phyloP scores from a whole-genome alignment of 768 basidiomycete species.

The Macrolepiota fuliginosa region DNA sequence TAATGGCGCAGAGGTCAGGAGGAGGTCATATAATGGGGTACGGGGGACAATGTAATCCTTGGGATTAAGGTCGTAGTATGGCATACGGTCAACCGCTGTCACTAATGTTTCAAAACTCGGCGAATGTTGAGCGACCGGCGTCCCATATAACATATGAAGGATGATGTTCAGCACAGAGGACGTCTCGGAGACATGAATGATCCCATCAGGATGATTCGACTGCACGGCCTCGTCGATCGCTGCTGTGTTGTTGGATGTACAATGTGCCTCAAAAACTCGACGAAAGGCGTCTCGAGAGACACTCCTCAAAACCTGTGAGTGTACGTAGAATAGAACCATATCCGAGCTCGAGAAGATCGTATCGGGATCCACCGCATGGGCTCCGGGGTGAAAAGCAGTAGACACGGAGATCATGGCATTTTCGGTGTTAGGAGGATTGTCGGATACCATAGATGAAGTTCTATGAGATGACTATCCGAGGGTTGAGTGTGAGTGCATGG shows the following conservation, averaged over 20 bases:
- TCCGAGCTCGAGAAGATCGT: conserved; percentile 50
- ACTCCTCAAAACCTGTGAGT: conserved; percentile 39
- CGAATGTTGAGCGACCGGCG: conserved; percentile 46
- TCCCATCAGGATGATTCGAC: conserved; percentile 30
- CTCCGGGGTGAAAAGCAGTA: conserved; percentile 22
- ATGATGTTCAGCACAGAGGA: conserved; percentile 49
- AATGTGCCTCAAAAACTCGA: conserved; percentile 18
- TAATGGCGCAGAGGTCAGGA: conserved; percentile 23
- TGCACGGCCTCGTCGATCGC: not conserved
- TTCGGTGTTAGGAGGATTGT: not conserved
- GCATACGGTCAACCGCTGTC: conserved; percentile 35
- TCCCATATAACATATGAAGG: conserved; percentile 49
- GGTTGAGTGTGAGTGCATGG: not conserved
- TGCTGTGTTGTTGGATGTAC: conserved; percentile 26
- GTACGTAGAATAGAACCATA: conserved; percentile 62
- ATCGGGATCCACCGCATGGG: conserved; percentile 17
- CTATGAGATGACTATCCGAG: not conserved
- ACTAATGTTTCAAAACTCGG: conserved; percentile 46
- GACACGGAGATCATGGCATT: conserved; percentile 11
- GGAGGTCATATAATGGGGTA: conserved; percentile 22
- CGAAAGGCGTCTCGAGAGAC: conserved; percentile 47
- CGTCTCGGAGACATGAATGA: conserved; percentile 40
- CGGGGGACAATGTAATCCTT: conserved; percentile 20
- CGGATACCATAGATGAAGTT: not conserved
- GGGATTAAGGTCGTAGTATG: conserved; percentile 19